Evolutionary conservation across 805 yeast genomes (phyloP).

Genomic region (Metschnikowia reukaufii): DNA sequence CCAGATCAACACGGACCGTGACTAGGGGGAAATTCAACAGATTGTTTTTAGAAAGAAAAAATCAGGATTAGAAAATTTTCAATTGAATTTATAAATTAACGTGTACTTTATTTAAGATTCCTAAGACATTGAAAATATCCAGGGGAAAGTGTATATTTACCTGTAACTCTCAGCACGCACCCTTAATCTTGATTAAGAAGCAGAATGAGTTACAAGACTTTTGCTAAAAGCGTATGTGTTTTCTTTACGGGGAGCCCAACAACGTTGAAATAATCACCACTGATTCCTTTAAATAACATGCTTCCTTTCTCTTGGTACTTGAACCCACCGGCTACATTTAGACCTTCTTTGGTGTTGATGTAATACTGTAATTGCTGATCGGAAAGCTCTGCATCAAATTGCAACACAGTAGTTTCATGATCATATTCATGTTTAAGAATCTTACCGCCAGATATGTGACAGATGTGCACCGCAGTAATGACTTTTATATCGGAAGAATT

Average conservation of each 20-base stretch:
- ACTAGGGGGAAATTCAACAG: no score
- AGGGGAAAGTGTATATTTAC: no score
- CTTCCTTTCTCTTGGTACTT: constrained; percentile 76
- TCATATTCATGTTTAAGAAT: constrained; percentile 4
- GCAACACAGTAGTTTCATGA: constrained; percentile 43
- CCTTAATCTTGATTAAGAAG: no score
- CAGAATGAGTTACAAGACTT: not conserved
- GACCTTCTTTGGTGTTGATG: constrained; percentile 70
- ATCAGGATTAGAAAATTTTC: no score
- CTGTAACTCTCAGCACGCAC: no score
- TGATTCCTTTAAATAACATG: constrained; percentile 56
- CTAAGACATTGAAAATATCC: no score
- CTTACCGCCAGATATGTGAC: constrained; percentile 16
- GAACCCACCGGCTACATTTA: constrained; percentile 90
- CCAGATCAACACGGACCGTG: no score
- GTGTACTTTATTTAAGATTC: no score
- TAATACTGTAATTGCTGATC: constrained; percentile 61
- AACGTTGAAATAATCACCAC: constrained; percentile 83
- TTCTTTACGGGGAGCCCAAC: constrained; percentile 73
- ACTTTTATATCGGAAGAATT: constrained; percentile 27
- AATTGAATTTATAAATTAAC: no score
- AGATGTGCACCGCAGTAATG: constrained; percentile 35
- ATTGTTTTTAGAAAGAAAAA: no score
- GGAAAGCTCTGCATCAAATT: constrained; percentile 47
- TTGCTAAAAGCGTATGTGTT: constrained; percentile 7